Evolutionary conservation across 2,329 filamentous ascomycete genomes (phyloP).

Genomic region (Madurella mycetomatis): DNA sequence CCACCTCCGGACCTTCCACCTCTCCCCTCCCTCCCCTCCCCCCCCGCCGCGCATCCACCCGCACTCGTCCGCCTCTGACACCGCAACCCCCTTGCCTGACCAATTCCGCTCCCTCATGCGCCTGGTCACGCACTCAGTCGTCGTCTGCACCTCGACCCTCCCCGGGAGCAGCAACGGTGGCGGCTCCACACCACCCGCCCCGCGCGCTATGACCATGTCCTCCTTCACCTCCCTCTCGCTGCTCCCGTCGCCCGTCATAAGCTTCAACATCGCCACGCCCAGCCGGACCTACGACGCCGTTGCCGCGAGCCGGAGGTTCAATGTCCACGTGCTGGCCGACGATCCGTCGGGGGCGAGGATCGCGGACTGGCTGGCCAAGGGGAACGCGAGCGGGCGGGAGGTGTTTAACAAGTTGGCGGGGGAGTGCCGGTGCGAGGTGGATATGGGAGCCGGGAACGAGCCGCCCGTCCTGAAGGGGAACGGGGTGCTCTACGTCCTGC

Average conservation of each 20-base stretch:
- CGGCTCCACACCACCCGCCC: conserved; percentile 24
- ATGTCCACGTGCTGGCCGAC: conserved; percentile 51
- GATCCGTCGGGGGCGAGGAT: conserved; percentile 45
- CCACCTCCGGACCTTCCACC: conserved; percentile 15
- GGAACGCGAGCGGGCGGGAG: conserved; percentile 38
- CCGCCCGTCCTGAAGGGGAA: conserved; percentile 44
- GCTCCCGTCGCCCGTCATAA: conserved; percentile 47
- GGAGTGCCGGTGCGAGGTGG: conserved; percentile 23
- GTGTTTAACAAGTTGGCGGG: conserved; percentile 36
- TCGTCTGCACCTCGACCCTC: conserved; percentile 51
- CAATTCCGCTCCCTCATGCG: conserved; percentile 52
- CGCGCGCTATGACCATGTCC: conserved; percentile 55
- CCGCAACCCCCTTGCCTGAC: conserved; percentile 30
- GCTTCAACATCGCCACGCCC: conserved; percentile 54
- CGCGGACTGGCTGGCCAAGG: conserved; percentile 49
- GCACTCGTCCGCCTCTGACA: conserved; percentile 18
- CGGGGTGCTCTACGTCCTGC: conserved; percentile 50
- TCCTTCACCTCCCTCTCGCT: conserved; percentile 55
- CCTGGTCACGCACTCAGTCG: conserved; percentile 49
- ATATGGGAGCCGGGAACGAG: conserved; percentile 12
- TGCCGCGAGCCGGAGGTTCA: conserved; percentile 41
- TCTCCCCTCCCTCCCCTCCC: conserved; percentile 28
- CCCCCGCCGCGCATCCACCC: conserved; percentile 35
- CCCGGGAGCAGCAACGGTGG: conserved; percentile 1
- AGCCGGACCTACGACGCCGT: conserved; percentile 54